Evolutionary conservation across 495 filamentous ascomycete species (phyloP), one percentile per base, ranked within the genome.

Genomic region (Trichoderma erinaceum): DNA sequence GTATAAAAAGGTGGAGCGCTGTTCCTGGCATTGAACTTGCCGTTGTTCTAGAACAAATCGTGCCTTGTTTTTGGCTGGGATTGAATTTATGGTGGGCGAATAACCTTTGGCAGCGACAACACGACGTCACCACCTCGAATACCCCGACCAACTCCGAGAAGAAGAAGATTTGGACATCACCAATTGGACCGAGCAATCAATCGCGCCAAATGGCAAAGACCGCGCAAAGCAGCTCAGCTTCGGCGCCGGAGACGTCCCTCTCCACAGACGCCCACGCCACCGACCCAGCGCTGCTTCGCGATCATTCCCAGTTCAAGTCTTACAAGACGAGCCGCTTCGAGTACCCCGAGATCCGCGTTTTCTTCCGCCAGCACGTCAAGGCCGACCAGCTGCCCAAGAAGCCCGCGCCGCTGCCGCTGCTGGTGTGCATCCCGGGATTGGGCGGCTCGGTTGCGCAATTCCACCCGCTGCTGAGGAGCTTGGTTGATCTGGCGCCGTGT

Each of bases 381-480:
- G 85, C 87, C 41, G 84, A 88, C 69, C 89, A 92, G 72, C 84
- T 97, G 4, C 92, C 92, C 0, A 83, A 78, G 63, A 83, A 85
- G 61, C 89, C 91, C 0, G 81, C 83, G 6, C 87, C 92, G 1
- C 77, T 96, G n/a, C 92, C 94, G 12, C 78, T 97, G 11, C 77
- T 97, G 7, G 94, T 97, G 32, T 96, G 96, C 75, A 83, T 97
- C 66, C 94, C 97, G 74, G 94, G 94, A 16, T 84, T 98, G 43
- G 94, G 94, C 25, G 94, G 94, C 38, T 96, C 91, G 2, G 78
- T 93, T 16, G 89, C 92, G 8, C 94, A 97, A 75, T 97, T 97
- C 75, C 84, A 90, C 68, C 86, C 92, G 44, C 78, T 97, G 6
- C 82, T 98, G 15, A 90, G 87, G 1, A 93, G 90, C 75, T 81